These are phyloP conservation scores for Solanum neorickii DNA, from an alignment of 257 asterid species.

Conservation along the genomic window DNA sequence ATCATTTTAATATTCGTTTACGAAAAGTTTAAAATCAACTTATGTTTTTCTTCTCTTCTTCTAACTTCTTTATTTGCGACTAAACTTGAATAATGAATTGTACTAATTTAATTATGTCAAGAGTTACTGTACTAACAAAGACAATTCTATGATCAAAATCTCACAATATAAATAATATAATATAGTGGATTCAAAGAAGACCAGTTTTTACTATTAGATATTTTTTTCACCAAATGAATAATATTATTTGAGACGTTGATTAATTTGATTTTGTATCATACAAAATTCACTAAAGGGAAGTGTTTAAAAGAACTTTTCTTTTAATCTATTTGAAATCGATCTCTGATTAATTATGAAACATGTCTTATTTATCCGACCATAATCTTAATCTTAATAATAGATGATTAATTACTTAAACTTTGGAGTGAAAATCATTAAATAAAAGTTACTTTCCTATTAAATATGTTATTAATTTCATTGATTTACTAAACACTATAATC, in stretches of 20 bases:
- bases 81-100: neutral
- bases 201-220: neutral
- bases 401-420: neutral
- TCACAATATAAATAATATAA: neutral
- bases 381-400: neutral
- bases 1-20: neutral
- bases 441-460: neutral
- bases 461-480: neutral
- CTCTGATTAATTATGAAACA: too few relatives aligned
- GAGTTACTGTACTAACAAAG: neutral
- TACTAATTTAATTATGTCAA: neutral
- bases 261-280: neutral
- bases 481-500: neutral
- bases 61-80: neutral
- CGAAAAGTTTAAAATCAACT: neutral
- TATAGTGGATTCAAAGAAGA: neutral
- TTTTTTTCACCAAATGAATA: too few relatives aligned
- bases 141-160: neutral
- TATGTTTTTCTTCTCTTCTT: neutral
- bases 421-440: neutral
- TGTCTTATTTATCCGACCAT: neutral
- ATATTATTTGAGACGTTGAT: neutral
- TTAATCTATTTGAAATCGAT: too few relatives aligned
- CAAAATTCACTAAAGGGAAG: neutral
- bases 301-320: too few relatives aligned